Conservation (phyloP, 805 yeast species). For the Metschnikowia bowlesiae region DNA sequence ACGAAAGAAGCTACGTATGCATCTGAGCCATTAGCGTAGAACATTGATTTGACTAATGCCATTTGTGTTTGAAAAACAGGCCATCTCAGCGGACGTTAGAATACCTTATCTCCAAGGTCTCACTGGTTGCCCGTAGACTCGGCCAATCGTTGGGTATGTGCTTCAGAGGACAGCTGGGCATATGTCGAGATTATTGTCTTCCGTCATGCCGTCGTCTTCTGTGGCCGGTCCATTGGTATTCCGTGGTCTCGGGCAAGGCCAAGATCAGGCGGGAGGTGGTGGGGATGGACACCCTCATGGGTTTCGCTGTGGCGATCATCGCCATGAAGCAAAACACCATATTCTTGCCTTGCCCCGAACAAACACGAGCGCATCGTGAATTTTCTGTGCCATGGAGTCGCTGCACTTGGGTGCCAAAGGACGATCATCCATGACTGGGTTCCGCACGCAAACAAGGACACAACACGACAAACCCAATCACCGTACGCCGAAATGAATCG, state of each 20-base stretch:
- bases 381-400: constrained; percentile 62
- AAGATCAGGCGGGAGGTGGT: constrained; percentile 64
- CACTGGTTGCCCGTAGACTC: not conserved
- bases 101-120: too few relatives aligned
- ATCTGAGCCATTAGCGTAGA: too few relatives aligned
- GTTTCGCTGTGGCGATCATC: constrained; percentile 53
- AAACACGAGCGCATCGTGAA: constrained; percentile 47
- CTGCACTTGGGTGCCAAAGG: constrained; percentile 32
- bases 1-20: too few relatives aligned
- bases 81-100: too few relatives aligned
- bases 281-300: constrained; percentile 61
- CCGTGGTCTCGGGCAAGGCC: constrained; percentile 78
- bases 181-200: constrained; percentile 13
- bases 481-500: constrained; percentile 55
- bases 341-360: constrained; percentile 39
- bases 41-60: too few relatives aligned
- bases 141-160: not conserved
- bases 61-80: too few relatives aligned
- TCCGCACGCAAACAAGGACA: constrained; percentile 48
- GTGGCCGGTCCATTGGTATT: constrained; percentile 37
- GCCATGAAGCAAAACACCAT: constrained; percentile 66
- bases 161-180: constrained; percentile 1
- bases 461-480: constrained; percentile 55
- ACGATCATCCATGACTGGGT: constrained; percentile 33
- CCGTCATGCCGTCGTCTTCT: constrained; percentile 1